phyloP scores from a whole-genome alignment of 176 grass and related monocot species.

The Ananas comosus region DNA sequence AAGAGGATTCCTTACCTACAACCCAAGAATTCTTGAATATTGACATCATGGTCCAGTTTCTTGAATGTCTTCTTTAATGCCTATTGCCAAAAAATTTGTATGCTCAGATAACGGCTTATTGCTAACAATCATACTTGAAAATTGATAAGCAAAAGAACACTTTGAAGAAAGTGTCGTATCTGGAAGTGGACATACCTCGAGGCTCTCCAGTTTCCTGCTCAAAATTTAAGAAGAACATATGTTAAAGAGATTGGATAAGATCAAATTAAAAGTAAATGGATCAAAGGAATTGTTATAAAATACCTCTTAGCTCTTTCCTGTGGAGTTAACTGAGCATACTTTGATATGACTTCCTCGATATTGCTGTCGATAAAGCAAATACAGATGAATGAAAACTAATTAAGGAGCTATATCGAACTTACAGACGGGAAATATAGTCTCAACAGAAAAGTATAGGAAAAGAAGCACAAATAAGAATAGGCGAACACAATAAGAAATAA shows the following conservation, averaged over 20 bases:
- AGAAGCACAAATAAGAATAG: neutral
- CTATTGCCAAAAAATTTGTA: slow-evolving; percentile 26
- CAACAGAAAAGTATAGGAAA: neutral
- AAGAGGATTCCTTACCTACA: slow-evolving; percentile 39
- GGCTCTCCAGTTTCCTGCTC: slow-evolving; percentile 62
- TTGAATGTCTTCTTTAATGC: slow-evolving; percentile 79
- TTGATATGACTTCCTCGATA: slow-evolving; percentile 48
- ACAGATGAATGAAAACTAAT: slow-evolving; percentile 1
- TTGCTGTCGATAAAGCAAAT: slow-evolving; percentile 25
- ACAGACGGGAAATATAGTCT: neutral
- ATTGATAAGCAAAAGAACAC: neutral
- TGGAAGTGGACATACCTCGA: slow-evolving; percentile 46
- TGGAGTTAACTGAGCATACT: slow-evolving; percentile 52
- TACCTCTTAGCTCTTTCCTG: slow-evolving; percentile 82
- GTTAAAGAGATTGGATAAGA: neutral
- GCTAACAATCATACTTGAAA: slow-evolving; percentile 10
- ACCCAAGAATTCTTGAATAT: slow-evolving; percentile 77
- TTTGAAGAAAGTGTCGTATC: neutral
- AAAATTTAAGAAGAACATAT: neutral
- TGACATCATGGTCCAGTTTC: slow-evolving; percentile 76
- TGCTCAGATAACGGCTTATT: neutral
- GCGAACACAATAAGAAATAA: neutral
- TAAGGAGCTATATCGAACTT: neutral
- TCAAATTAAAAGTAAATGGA: neutral
- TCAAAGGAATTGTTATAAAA: neutral